phyloP scores from a whole-genome alignment of 495 filamentous ascomycete species.

The Penicillium canescens region DNA sequence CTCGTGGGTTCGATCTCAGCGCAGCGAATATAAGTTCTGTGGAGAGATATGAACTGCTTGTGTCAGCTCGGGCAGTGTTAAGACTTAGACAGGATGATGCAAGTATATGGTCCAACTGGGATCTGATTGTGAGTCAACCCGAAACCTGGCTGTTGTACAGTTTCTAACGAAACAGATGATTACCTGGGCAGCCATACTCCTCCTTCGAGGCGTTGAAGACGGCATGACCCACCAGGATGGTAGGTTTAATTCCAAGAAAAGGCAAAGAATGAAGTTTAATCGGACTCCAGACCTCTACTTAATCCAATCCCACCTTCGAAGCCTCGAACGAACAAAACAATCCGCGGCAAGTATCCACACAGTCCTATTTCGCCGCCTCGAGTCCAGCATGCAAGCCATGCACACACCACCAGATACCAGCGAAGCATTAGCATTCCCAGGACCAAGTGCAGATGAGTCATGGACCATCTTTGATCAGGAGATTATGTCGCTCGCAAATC shows the following conservation, averaged over 20 bases:
- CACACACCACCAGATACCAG: constrained; percentile 36
- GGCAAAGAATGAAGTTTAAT: background rate
- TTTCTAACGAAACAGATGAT: constrained; percentile 32
- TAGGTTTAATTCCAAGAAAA: constrained; percentile 8
- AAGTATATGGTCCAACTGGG: constrained; percentile 46
- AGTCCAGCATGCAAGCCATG: constrained; percentile 39
- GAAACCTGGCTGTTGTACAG: background rate
- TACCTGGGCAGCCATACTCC: constrained; percentile 40
- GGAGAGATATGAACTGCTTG: constrained; percentile 38
- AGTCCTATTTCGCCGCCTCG: constrained; percentile 31
- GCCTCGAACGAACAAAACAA: constrained; percentile 28
- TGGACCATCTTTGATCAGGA: constrained; percentile 45
- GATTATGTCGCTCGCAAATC: constrained; percentile 35
- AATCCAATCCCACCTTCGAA: constrained; percentile 36
- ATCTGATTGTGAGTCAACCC: constrained; percentile 29
- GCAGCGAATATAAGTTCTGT: constrained; percentile 33
- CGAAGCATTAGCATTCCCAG: constrained; percentile 22
- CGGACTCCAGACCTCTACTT: constrained; percentile 30
- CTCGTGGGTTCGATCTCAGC: constrained; percentile 44
- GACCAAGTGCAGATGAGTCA: constrained; percentile 24
- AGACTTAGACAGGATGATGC: constrained; percentile 38
- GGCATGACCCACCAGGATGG: constrained; percentile 40
- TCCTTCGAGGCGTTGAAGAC: constrained; percentile 41
- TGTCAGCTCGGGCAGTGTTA: constrained; percentile 38
- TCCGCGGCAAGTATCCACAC: constrained; percentile 35